These are phyloP conservation scores for Phaeotremella fagi DNA, from an alignment of 768 basidiomycete species.

Conservation along the genomic window DNA sequence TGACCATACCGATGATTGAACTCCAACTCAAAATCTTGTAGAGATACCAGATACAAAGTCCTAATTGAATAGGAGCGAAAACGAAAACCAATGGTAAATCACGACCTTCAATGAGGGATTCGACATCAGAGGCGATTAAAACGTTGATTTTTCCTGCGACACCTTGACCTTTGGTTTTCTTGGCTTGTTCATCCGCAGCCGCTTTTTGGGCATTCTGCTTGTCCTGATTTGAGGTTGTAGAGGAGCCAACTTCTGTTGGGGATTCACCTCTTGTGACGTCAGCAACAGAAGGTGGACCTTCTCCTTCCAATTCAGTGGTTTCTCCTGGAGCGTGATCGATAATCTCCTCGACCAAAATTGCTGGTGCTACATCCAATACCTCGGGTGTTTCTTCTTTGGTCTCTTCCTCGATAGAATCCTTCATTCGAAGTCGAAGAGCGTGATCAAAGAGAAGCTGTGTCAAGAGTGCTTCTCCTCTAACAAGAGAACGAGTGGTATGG, in stretches of 20 bases:
- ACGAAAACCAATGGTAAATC: constrained; percentile 49
- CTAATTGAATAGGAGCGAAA: constrained; percentile 51
- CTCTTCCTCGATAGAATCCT: constrained; percentile 49
- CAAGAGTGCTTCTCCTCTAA: constrained; percentile 56
- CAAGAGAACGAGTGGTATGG: constrained; percentile 51
- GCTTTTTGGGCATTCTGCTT: constrained; percentile 40
- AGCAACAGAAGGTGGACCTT: not conserved
- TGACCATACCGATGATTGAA: constrained; percentile 59
- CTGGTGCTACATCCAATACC: constrained; percentile 1
- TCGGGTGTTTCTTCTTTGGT: constrained; percentile 15
- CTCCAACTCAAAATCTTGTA: constrained; percentile 57
- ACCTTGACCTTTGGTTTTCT: constrained; percentile 30
- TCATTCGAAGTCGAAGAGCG: constrained; percentile 65
- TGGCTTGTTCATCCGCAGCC: constrained; percentile 25
- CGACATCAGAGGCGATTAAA: constrained; percentile 63
- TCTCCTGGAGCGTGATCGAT: constrained; percentile 20
- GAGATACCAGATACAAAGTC: constrained; percentile 51
- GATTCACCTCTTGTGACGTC: constrained; percentile 1
- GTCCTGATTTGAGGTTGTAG: constrained; percentile 9
- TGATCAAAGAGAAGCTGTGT: constrained; percentile 76
- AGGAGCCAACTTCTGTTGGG: constrained; percentile 20
- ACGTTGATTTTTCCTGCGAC: constrained; percentile 74
- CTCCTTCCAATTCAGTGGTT: constrained; percentile 1
- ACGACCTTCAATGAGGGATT: constrained; percentile 50
- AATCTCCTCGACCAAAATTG: constrained; percentile 25